Evolutionary conservation across 1,284 basidiomycete genomes (phyloP).

Genomic region (Leccinum solheimii): DNA sequence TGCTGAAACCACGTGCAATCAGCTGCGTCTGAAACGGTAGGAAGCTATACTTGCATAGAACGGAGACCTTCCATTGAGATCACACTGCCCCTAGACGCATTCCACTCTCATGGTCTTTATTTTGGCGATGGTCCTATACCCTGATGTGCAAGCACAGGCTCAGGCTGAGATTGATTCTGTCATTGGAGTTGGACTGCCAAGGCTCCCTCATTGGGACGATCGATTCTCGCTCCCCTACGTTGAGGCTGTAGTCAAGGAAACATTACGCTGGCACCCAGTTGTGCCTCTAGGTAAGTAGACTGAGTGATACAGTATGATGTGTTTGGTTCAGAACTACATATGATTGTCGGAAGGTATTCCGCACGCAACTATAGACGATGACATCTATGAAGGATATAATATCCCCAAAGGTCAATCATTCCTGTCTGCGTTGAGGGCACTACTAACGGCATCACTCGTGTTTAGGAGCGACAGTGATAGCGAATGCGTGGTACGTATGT

Average conservation of each 20-base stretch:
- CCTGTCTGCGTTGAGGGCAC: neutral
- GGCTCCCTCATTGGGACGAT: conserved; percentile 42
- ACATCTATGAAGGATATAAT: conserved; percentile 41
- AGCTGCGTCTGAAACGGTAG: conserved; percentile 29
- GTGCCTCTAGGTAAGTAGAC: conserved; percentile 33
- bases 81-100: conserved; percentile 37
- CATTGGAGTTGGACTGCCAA: conserved; percentile 33
- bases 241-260: conserved; percentile 51
- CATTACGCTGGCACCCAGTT: conserved; percentile 50
- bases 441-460: neutral
- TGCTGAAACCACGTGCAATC: conserved; percentile 5
- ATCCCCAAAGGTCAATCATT: conserved; percentile 40
- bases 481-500: conserved; percentile 22
- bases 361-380: conserved; percentile 45
- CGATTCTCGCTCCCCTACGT: conserved; percentile 44
- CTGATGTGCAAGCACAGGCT: conserved; percentile 42
- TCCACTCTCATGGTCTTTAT: conserved; percentile 49
- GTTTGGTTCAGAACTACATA: neutral
- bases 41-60: conserved; percentile 5
- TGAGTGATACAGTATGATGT: neutral
- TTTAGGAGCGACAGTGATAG: conserved; percentile 25
- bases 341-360: conserved; percentile 34
- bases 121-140: conserved; percentile 50
- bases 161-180: conserved; percentile 47
- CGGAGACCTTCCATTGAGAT: conserved; percentile 9